Evolutionary conservation across 192 early-diverging fungal genomes (phyloP).

Genomic region (Coemansia sp.): DNA sequence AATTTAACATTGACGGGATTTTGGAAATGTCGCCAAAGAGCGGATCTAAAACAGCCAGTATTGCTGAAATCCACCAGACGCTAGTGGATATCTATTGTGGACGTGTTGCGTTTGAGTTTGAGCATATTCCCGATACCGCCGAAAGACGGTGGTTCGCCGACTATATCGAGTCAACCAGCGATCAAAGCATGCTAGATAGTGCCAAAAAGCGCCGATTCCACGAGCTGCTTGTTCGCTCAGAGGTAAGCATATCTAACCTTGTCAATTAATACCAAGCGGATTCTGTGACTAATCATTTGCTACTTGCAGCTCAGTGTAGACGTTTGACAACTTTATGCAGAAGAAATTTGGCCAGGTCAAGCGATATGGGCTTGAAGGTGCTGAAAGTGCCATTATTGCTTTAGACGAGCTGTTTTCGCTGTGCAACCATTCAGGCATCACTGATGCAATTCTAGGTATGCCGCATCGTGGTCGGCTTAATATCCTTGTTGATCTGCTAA

Average conservation of each 20-base stretch:
- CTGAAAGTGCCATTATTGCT: conserved; percentile 92
- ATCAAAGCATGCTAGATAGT: conserved; percentile 10
- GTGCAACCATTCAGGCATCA: conserved; percentile 62
- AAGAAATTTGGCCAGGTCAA: conserved; percentile 96
- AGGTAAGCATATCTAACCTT: conserved; percentile 55
- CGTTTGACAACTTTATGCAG: conserved; percentile 97
- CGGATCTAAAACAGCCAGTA: conserved; percentile 55
- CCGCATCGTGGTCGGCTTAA: conserved; percentile 96
- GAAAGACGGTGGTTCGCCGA: conserved; percentile 89
- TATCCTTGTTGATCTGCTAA: conserved; percentile 82
- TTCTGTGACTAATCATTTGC: neutral
- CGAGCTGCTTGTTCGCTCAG: conserved; percentile 73
- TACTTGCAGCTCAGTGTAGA: conserved; percentile 37
- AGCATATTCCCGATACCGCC: conserved; percentile 81
- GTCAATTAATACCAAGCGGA: neutral
- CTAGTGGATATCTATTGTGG: conserved; percentile 74
- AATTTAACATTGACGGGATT: conserved; percentile 74
- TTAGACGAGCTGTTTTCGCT: conserved; percentile 83
- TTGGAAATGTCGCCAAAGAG: conserved; percentile 60
- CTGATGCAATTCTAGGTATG: conserved; percentile 91
- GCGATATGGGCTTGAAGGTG: conserved; percentile 95
- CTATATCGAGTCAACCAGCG: conserved; percentile 66
- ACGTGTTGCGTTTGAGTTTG: conserved; percentile 92
- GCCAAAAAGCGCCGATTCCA: conserved; percentile 72
- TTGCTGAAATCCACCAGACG: conserved; percentile 70